phyloP scores from a whole-genome alignment of 2,329 filamentous ascomycete species.

The Chaetomiaceae sp. region DNA sequence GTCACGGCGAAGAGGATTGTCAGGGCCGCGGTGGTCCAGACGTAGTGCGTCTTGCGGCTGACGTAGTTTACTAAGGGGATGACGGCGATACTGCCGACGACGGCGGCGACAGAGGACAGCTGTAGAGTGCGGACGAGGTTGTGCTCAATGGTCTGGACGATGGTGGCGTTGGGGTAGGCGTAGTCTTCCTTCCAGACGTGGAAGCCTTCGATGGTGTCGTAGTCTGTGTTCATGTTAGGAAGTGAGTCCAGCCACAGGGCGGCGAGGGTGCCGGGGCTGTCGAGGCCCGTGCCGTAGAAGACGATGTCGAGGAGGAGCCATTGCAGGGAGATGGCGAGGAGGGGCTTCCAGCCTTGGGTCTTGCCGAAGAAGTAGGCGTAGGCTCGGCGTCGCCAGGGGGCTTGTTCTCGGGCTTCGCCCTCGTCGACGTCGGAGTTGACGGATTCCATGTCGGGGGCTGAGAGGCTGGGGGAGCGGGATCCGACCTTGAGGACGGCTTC shows the following conservation, averaged over 20 bases:
- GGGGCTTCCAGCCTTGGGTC: neutral
- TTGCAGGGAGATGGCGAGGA: neutral
- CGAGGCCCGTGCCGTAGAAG: neutral
- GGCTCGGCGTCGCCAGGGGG: neutral
- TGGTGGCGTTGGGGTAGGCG: neutral
- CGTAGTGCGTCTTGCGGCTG: neutral
- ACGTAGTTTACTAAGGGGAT: neutral
- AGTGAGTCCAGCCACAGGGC: neutral
- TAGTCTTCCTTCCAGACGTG: neutral
- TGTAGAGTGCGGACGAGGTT: neutral
- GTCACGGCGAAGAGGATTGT: neutral
- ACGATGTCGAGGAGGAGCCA: neutral
- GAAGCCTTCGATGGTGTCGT: neutral
- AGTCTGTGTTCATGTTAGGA: neutral
- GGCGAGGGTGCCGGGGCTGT: neutral
- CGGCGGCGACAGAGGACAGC: neutral
- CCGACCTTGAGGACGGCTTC: neutral
- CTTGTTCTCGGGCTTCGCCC: neutral
- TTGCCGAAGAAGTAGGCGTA: slow-evolving; percentile 1
- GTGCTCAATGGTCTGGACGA: neutral
- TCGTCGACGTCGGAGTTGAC: neutral
- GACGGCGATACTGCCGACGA: neutral
- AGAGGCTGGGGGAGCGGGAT: neutral
- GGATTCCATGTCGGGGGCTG: neutral
- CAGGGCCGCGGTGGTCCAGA: neutral